Percentiles rank a stretch among this genome's conserved stretches.
Evolutionary conservation across 305 asterid species (phyloP).

Genomic region (Striga hermonthica): DNA sequence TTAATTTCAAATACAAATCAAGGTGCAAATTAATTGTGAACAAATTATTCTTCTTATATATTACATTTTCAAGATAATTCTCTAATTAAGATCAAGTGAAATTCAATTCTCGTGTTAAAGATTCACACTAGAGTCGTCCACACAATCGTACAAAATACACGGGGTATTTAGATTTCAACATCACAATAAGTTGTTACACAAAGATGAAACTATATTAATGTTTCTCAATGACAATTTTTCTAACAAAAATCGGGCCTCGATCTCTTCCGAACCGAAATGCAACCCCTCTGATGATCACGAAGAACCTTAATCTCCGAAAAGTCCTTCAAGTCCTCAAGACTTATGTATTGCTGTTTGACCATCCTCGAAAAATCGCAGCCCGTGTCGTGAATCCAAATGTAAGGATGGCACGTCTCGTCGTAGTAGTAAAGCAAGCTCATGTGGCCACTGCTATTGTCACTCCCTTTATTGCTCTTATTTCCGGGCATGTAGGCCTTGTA

Average conservation of each 20-base stretch:
- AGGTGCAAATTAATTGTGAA: too few relatives aligned
- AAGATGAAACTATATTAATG: too few relatives aligned
- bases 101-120: too few relatives aligned
- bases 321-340: constrained; percentile 79
- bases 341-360: constrained; percentile 85
- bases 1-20: too few relatives aligned
- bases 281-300: constrained; percentile 75
- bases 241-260: constrained; percentile 57
- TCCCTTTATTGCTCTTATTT: constrained; percentile 16
- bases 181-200: too few relatives aligned
- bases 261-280: constrained; percentile 67
- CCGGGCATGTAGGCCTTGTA: constrained; percentile 84
- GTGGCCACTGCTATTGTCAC: constrained; percentile 42
- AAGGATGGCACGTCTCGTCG: constrained; percentile 88
- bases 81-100: too few relatives aligned
- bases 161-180: too few relatives aligned
- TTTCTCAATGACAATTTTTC: too few relatives aligned
- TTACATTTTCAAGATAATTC: too few relatives aligned
- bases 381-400: constrained; percentile 76
- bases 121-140: too few relatives aligned
- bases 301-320: constrained; percentile 69
- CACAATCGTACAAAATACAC: too few relatives aligned
- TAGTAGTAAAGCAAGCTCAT: constrained; percentile 68
- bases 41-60: too few relatives aligned
- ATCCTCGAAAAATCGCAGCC: constrained; percentile 71